Evolutionary conservation across 2,329 filamentous ascomycete genomes (phyloP).

Genomic region (Calonectria hongkongensis): DNA sequence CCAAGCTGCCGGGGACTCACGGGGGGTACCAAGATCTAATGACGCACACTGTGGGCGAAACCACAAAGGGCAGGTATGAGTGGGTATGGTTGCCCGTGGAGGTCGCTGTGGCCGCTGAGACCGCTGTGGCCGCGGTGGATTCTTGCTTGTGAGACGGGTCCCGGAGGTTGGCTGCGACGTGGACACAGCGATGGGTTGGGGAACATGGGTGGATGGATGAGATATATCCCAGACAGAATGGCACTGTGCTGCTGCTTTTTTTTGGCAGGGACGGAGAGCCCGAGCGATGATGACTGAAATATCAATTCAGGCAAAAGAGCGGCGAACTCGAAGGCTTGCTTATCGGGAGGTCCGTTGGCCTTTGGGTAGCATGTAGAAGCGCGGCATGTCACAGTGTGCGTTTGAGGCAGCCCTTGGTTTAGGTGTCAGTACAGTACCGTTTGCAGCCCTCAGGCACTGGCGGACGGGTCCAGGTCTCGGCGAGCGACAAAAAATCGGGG

Average conservation of each 20-base stretch:
- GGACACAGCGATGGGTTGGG: constrained; percentile 44
- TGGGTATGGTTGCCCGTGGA: constrained; percentile 36
- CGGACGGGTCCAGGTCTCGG: constrained; percentile 56
- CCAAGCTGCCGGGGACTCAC: constrained; percentile 49
- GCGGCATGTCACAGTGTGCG: constrained; percentile 25
- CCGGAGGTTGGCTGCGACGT: constrained; percentile 34
- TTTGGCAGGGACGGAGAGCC: constrained; percentile 18
- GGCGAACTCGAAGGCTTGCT: constrained; percentile 3
- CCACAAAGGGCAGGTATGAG: constrained; percentile 34
- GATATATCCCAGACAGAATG: constrained; percentile 33
- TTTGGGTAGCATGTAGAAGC: constrained; percentile 13
- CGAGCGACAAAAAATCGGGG: constrained; percentile 59
- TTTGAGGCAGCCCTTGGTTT: constrained; percentile 17
- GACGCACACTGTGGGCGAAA: constrained; percentile 46
- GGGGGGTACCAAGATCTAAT: constrained; percentile 49
- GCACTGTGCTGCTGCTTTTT: constrained; percentile 16
- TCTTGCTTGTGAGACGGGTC: constrained; percentile 45
- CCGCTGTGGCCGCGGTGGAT: constrained; percentile 39
- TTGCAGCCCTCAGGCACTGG: constrained; percentile 30
- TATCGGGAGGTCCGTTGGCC: constrained; percentile 28
- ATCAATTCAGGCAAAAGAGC: constrained; percentile 21
- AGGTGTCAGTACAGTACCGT: constrained; percentile 30
- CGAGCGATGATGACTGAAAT: constrained; percentile 20
- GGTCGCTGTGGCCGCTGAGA: constrained; percentile 45
- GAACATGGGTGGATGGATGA: constrained; percentile 48